Conservation (phyloP, 2,329 filamentous ascomycete genomes). For the Ceratocystis cacaofunesta region DNA sequence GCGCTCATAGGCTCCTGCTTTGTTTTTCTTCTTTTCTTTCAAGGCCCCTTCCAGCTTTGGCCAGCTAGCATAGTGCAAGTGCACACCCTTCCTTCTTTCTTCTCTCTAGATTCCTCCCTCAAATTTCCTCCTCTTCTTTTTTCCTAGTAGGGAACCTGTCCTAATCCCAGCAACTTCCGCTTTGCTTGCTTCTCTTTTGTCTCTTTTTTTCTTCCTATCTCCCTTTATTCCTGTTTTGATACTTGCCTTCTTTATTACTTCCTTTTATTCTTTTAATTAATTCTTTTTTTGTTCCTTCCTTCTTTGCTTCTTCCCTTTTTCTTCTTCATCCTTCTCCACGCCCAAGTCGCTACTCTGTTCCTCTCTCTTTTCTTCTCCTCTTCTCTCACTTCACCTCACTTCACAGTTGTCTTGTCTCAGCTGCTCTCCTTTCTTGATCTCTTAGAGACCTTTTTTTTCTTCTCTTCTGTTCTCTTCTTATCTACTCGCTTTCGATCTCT, state of each 20-base stretch:
- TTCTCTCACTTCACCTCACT: constrained; percentile 7
- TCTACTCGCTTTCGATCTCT: not conserved
- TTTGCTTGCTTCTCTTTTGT: constrained; percentile 11
- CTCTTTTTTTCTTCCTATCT: constrained; percentile 19
- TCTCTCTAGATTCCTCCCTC: constrained; percentile 3
- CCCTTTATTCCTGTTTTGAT: constrained; percentile 9
- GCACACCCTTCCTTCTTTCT: constrained; percentile 3
- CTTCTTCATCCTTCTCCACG: constrained; percentile 12
- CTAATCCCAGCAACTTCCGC: constrained; percentile 3
- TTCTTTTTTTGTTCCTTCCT: not conserved
- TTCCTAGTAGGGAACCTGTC: not conserved
- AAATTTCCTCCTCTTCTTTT: constrained; percentile 6
- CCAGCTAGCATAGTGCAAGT: not conserved
- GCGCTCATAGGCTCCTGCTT: not conserved
- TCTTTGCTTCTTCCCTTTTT: constrained; percentile 10
- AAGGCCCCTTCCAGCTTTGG: constrained; percentile 8
- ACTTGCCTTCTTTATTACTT: constrained; percentile 9
- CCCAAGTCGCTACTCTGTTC: constrained; percentile 14
- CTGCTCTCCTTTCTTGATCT: constrained; percentile 14
- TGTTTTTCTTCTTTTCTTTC: not conserved
- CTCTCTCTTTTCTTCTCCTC: constrained; percentile 18
- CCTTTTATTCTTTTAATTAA: constrained; percentile 16
- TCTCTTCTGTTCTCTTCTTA: constrained; percentile 2
- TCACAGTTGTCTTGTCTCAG: not conserved
- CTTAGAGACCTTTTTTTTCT: not conserved